phyloP scores from a whole-genome alignment of 257 asterid species.

The Lithospermum erythrorhizon region DNA sequence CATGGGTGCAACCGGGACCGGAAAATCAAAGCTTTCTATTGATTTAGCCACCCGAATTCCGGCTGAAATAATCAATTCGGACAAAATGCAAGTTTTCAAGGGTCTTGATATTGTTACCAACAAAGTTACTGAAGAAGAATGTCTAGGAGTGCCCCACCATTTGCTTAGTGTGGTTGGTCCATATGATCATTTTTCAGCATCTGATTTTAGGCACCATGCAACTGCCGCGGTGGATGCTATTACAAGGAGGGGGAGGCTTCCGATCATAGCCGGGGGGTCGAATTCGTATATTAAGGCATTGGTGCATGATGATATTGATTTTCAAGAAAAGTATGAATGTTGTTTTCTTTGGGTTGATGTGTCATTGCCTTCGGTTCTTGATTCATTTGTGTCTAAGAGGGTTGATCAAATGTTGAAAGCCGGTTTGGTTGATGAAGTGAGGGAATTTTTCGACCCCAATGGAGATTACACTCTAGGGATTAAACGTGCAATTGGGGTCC shows the following conservation, averaged over 20 bases:
- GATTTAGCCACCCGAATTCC: conserved; percentile 57
- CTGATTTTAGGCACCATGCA: conserved; percentile 51
- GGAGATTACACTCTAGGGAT: conserved; percentile 54
- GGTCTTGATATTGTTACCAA: conserved; percentile 53
- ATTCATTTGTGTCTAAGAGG: conserved; percentile 41
- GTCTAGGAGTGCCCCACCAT: conserved; percentile 59
- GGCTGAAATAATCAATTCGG: conserved; percentile 68
- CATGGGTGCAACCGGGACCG: conserved; percentile 77
- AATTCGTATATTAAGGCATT: conserved; percentile 59
- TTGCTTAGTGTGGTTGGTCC: conserved; percentile 46
- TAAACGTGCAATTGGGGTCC: conserved; percentile 66
- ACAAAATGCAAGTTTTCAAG: conserved; percentile 64
- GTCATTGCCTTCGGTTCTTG: conserved; percentile 23
- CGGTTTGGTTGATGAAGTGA: conserved; percentile 52
- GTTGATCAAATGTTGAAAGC: conserved; percentile 58
- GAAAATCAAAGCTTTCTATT: conserved; percentile 70
- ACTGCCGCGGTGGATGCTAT: conserved; percentile 31
- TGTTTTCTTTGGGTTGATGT: conserved; percentile 72
- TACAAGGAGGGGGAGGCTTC: conserved; percentile 29
- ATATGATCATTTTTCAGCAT: conserved; percentile 35
- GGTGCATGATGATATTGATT: conserved; percentile 30
- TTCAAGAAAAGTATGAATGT: conserved; percentile 41
- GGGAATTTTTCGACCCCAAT: conserved; percentile 31
- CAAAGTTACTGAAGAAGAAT: conserved; percentile 51
- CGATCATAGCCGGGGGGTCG: conserved; percentile 83